phyloP scores from a whole-genome alignment of 164 flowering plant genomes.

The Magnolia kwangsiensis region DNA sequence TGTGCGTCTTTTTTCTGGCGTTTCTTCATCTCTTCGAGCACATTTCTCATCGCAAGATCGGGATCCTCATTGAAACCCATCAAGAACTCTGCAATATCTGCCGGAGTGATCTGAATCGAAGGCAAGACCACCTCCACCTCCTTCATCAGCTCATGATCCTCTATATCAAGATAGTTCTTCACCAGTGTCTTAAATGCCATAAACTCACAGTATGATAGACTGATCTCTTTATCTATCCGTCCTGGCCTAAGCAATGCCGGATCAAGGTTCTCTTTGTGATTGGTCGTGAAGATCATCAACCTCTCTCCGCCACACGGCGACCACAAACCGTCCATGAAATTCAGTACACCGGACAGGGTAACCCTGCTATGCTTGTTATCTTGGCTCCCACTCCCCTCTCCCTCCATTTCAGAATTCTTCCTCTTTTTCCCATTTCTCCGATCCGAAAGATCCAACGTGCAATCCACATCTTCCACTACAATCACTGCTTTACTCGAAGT shows the following conservation, averaged over 20 bases:
- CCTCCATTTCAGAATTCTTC: not conserved
- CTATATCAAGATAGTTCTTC: slow-evolving; percentile 42
- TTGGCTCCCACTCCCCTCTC: slow-evolving; percentile 17
- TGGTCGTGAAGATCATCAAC: slow-evolving; percentile 61
- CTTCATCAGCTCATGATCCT: slow-evolving; percentile 36
- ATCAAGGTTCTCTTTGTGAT: slow-evolving; percentile 51
- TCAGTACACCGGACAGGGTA: slow-evolving; percentile 66
- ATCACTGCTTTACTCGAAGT: slow-evolving; percentile 9
- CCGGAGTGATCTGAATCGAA: slow-evolving; percentile 46
- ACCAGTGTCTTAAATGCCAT: slow-evolving; percentile 52
- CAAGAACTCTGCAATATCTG: slow-evolving; percentile 58
- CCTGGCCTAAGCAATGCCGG: slow-evolving; percentile 52
- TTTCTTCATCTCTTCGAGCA: too few relatives aligned
- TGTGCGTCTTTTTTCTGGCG: too few relatives aligned
- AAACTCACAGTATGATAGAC: slow-evolving; percentile 50
- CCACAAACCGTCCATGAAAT: slow-evolving; percentile 74
- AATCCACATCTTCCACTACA: slow-evolving; percentile 12
- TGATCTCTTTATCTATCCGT: slow-evolving; percentile 64
- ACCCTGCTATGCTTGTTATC: slow-evolving; percentile 33
- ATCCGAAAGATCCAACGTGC: slow-evolving; percentile 13
- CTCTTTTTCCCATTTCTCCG: too few relatives aligned
- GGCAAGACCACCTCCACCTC: slow-evolving; percentile 22
- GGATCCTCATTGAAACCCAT: slow-evolving; percentile 16
- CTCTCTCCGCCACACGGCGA: slow-evolving; percentile 62
- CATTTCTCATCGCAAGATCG: too few relatives aligned